Base-by-base conservation (phyloP, 169 alveolate species). In the Eimeria sp. region DNA sequence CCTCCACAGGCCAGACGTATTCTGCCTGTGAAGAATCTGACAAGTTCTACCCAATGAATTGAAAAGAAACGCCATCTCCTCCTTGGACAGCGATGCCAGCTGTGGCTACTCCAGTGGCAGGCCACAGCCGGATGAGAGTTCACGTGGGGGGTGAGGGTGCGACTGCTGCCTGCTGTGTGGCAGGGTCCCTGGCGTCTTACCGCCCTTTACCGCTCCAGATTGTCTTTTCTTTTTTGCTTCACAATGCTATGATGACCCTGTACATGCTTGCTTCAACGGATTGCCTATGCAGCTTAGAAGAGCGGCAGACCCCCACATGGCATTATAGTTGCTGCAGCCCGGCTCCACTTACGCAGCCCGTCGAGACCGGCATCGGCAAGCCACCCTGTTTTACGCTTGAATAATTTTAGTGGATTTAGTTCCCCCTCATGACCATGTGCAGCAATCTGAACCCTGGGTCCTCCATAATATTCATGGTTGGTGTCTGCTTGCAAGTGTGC, bases 61-160 rank as follows among this genome's bases (percentile, higher is more conserved):
- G 82, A 87, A 87, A 87, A 87, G 80, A 72, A 87, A 63, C 93
- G 93, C 67, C 30, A 43, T 87, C 93, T 25, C 83, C 83, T 43
- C 93, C 93, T 65, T 63, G 78, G 93, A 87, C 93, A 43, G 82
- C 61, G 75, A 57, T 57, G 93, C 93, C 93, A 87, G 82, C 83
- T 63, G 93, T 87, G 93, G 93, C 93, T 87, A 43, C 93, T 63
- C 93, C 93, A 87, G 93, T 87, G 91, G 93, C 93, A 87, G 93
- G 93, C 93, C 93, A 87, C 93, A 87, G 82, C 65, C 93, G 82
- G 83, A 87, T 30, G 65, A 87, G 82, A 87, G 78, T 63, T 87
- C 93, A 87, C 82, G 93, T 87, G 93, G 93, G 93, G 93, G 93
- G 93, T 87, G 93, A 87, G 93, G 93, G 93, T 87, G 93, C 93